phyloP scores from a whole-genome alignment of 1,139 yeast genomes.

The Lodderomyces orthopsilosis region DNA sequence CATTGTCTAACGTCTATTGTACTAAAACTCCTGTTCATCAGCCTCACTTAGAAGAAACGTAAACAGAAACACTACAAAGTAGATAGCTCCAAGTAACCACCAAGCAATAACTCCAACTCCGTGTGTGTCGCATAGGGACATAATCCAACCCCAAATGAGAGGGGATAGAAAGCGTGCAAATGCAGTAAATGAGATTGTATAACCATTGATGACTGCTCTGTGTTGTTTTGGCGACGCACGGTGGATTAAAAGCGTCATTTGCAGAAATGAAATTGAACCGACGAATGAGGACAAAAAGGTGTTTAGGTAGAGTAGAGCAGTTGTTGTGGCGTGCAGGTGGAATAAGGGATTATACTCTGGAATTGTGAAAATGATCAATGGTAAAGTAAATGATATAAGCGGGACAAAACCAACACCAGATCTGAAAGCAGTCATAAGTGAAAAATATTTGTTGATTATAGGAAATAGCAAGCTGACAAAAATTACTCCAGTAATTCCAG shows the following conservation, averaged over 20 bases:
- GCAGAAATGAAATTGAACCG: constrained; percentile 45
- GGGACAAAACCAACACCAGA: constrained; percentile 43
- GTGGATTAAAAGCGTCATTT: constrained; percentile 44
- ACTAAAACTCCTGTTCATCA: constrained; percentile 4
- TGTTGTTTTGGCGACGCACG: constrained; percentile 49
- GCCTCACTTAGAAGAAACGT: constrained; percentile 7
- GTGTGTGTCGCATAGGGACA: constrained; percentile 44
- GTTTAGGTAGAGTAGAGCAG: constrained; percentile 20
- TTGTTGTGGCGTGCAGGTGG: constrained; percentile 20
- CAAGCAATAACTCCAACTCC: constrained; percentile 50
- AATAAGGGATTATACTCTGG: constrained; percentile 27
- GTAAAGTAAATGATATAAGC: constrained; percentile 46
- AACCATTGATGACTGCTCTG: constrained; percentile 50
- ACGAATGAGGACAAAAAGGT: constrained; percentile 21
- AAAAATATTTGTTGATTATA: constrained; percentile 47
- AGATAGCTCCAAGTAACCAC: constrained; percentile 21
- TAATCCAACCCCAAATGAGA: constrained; percentile 53
- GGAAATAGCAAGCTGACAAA: constrained; percentile 54
- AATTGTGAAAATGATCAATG: constrained; percentile 47
- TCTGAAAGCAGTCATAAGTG: constrained; percentile 45
- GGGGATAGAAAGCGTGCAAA: constrained; percentile 61
- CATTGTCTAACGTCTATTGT: neutral
- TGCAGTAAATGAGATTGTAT: constrained; percentile 49
- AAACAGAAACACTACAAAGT: constrained; percentile 7
- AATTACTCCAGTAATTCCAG: constrained; percentile 56